Evolutionary conservation across 2,329 filamentous ascomycete genomes (phyloP).

Genomic region (Ustilaginoidea virens): DNA sequence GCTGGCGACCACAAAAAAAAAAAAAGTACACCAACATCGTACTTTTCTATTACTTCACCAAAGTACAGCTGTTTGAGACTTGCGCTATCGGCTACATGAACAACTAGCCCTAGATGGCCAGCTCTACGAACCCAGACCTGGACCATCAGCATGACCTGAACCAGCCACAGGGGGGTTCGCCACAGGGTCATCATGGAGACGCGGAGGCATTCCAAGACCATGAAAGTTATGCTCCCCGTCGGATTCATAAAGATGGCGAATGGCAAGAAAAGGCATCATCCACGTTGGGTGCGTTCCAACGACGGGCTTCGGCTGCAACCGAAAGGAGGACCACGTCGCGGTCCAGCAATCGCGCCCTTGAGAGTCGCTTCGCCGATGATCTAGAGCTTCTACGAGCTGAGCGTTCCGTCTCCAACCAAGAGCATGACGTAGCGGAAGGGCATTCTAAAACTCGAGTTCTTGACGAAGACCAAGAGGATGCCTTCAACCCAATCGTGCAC

Average conservation of each 20-base stretch:
- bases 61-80: no score
- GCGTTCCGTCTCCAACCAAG: slow-evolving; percentile 27
- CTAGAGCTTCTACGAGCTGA: slow-evolving; percentile 33
- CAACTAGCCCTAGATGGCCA: slow-evolving; percentile 5
- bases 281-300: slow-evolving; percentile 14
- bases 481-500: slow-evolving; percentile 23
- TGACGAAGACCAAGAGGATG: slow-evolving; percentile 25
- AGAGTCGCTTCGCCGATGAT: slow-evolving; percentile 28
- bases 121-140: not conserved
- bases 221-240: not conserved
- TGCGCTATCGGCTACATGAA: no score
- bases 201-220: slow-evolving; percentile 3
- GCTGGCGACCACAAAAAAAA: no score
- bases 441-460: slow-evolving; percentile 17
- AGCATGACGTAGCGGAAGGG: slow-evolving; percentile 15
- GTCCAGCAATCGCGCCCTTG: slow-evolving; percentile 16
- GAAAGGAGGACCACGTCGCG: slow-evolving; percentile 10
- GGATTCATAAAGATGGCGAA: slow-evolving; percentile 6
- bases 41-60: no score
- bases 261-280: slow-evolving; percentile 12
- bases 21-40: no score
- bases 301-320: slow-evolving; percentile 10
- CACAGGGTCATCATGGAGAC: slow-evolving; percentile 5
- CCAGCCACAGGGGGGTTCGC: not conserved
- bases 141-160: slow-evolving; percentile 1